These are phyloP conservation scores for Cladorrhinum sp. DNA, from an alignment of 2,329 filamentous ascomycete genomes.

Conservation along the genomic window DNA sequence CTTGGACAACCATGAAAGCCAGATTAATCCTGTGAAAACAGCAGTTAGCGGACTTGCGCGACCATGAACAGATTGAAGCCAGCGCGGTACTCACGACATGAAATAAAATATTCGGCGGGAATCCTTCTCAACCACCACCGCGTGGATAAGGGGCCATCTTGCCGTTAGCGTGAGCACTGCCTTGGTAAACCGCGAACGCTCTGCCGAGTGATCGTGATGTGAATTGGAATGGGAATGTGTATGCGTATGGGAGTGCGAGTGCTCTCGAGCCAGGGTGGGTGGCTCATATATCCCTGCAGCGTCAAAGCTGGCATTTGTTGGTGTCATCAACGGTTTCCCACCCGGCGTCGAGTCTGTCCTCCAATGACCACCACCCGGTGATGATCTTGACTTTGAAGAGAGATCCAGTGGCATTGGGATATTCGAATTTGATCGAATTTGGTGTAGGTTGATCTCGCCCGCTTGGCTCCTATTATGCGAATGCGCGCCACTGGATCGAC, in stretches of 20 bases:
- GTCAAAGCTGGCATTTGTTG: slow-evolving; percentile 30
- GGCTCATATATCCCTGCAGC: slow-evolving; percentile 30
- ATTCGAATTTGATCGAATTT: slow-evolving; percentile 36
- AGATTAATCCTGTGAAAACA: slow-evolving; percentile 73
- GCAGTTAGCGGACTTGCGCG: slow-evolving; percentile 10
- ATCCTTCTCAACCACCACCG: slow-evolving; percentile 85
- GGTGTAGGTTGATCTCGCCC: slow-evolving; percentile 29
- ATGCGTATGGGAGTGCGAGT: slow-evolving; percentile 1
- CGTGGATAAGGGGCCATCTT: slow-evolving; percentile 74
- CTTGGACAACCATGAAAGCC: slow-evolving; percentile 89
- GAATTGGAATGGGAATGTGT: not conserved
- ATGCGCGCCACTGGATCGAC: slow-evolving; percentile 13
- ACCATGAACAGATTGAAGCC: not conserved
- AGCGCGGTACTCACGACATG: slow-evolving; percentile 64
- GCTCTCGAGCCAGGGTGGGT: slow-evolving; percentile 18
- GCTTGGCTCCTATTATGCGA: slow-evolving; percentile 32
- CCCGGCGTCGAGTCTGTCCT: slow-evolving; percentile 40
- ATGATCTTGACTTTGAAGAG: slow-evolving; percentile 34
- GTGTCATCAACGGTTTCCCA: slow-evolving; percentile 39
- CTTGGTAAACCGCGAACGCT: slow-evolving; percentile 67
- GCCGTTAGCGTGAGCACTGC: slow-evolving; percentile 68
- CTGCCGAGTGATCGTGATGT: slow-evolving; percentile 35
- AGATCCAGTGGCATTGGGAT: slow-evolving; percentile 34
- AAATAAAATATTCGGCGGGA: slow-evolving; percentile 97
- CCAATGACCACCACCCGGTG: slow-evolving; percentile 38